A percentile compares a stretch with the other conserved stretches of the same genome.
These are phyloP conservation scores for Colletotrichum agaves DNA, from an alignment of 2,329 filamentous ascomycete species.

Conservation along the genomic window DNA sequence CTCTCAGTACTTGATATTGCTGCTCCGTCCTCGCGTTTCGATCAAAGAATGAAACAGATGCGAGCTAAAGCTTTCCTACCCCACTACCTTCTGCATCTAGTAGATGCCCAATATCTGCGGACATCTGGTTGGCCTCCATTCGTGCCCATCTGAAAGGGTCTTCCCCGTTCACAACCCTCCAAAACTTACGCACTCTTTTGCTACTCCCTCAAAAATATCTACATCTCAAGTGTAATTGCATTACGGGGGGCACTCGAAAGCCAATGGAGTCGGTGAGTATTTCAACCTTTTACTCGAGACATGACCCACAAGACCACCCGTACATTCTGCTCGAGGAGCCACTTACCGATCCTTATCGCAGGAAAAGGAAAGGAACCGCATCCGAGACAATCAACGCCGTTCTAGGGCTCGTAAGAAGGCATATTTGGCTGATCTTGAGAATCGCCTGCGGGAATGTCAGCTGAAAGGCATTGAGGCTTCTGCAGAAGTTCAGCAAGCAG, in stretches of 20 bases:
- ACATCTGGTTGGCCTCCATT: constrained; percentile 3
- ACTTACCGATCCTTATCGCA: constrained; percentile 28
- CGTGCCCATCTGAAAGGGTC: neutral
- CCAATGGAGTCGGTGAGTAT: constrained; percentile 36
- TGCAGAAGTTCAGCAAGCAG: constrained; percentile 77
- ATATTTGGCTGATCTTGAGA: constrained; percentile 76
- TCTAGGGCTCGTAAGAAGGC: constrained; percentile 80
- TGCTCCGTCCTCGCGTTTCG: constrained; percentile 16
- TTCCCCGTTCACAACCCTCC: neutral
- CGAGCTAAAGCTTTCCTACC: constrained; percentile 16
- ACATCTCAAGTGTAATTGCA: neutral
- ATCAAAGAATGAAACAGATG: constrained; percentile 11
- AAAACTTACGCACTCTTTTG: neutral
- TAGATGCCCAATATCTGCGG: constrained; percentile 17
- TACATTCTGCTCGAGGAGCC: neutral
- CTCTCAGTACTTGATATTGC: constrained; percentile 6
- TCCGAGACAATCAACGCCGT: constrained; percentile 81
- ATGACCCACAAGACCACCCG: neutral
- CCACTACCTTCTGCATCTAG: constrained; percentile 15
- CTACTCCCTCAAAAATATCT: neutral
- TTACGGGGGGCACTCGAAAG: neutral
- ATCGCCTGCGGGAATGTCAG: constrained; percentile 71
- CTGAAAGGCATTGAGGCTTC: constrained; percentile 74
- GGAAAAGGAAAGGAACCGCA: constrained; percentile 54
- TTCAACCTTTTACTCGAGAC: neutral